phyloP scores from a whole-genome alignment of 1,284 basidiomycete genomes.

The Moniliophthora roreri region DNA sequence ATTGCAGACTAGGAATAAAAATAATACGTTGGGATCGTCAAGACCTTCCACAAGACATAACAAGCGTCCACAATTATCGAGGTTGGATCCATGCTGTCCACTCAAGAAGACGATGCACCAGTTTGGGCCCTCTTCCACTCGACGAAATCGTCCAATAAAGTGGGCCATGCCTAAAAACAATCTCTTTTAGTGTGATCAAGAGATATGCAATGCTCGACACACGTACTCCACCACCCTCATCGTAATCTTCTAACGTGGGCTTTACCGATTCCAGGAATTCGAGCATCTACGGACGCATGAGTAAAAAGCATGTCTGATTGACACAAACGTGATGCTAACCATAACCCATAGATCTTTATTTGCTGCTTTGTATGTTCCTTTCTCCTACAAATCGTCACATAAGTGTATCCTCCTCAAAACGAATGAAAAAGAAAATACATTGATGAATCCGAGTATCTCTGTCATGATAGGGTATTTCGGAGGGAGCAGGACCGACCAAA shows the following conservation, averaged over 20 bases:
- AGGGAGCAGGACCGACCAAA: slow-evolving; percentile 71
- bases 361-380: slow-evolving; percentile 64
- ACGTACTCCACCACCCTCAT: slow-evolving; percentile 67
- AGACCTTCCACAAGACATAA: too few species aligned
- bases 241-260: slow-evolving; percentile 61
- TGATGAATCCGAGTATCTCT: slow-evolving; percentile 64
- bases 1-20: too few species aligned
- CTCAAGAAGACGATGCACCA: not conserved
- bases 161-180: slow-evolving; percentile 68
- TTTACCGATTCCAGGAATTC: slow-evolving; percentile 72
- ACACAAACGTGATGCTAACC: slow-evolving; percentile 42
- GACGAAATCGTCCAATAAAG: slow-evolving; percentile 73
- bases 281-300: slow-evolving; percentile 47
- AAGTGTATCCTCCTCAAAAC: not conserved
- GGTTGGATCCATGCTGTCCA: too few species aligned
- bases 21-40: too few species aligned
- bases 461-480: slow-evolving; percentile 63
- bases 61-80: too few species aligned
- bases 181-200: not conserved
- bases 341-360: slow-evolving; percentile 85
- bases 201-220: not conserved
- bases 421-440: slow-evolving; percentile 39
- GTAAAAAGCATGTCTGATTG: slow-evolving; percentile 7
- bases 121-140: slow-evolving; percentile 52
- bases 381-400: slow-evolving; percentile 42